Evolutionary conservation across 371 early-diverging fungal species (phyloP), one percentile per base, ranked within the genome.

Genomic region (Choanephora cucurbitarum): DNA sequence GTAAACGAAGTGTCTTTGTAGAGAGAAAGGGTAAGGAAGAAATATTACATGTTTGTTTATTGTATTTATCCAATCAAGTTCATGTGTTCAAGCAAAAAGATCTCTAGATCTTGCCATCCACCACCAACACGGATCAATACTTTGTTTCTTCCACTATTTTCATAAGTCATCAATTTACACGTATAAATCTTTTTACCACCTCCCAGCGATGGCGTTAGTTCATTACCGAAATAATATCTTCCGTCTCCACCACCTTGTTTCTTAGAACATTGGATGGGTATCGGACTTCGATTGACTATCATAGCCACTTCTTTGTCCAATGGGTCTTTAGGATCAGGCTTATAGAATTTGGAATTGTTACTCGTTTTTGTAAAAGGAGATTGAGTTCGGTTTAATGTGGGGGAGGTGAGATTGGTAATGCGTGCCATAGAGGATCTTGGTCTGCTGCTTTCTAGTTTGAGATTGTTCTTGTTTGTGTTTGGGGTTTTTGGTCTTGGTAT

Each of bases 31-130:
- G 2, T 5, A 5, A 40, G 40, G 10, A 42, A 42, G n/a, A 42
- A 43, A 44, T 54, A 37, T 37, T 37, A 13, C 37, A 13, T 37
- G 7, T 17, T 18, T 41, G 5, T 51, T 21, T 24, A 55, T 61
- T 28, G 46, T 52, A 19, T 58, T 11, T 67, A 69, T 31, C 67
- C 67, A 43, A 72, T 72, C 18, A 78, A 62, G 45, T 67, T 67
- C 55, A 69, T 73, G 44, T 82, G 81, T 43, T 84, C 82, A 15
- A 86, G 54, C 44, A 86, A 70, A 50, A 84, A 86, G 44, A 81
- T 72, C 34, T 86, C 84, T 55, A 86, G 58, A 60, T 83, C 84
- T 51, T 83, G 81, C 84, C 84, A 86, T 9, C 86, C 85, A 24
- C 84, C 84, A 28, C 86, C 85, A 0, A 84, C 84, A 31, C 84